Percentiles rank a stretch among this genome's conserved stretches.
Conservation (phyloP, 2,329 filamentous ascomycete species). For the Apiospora hydei region DNA sequence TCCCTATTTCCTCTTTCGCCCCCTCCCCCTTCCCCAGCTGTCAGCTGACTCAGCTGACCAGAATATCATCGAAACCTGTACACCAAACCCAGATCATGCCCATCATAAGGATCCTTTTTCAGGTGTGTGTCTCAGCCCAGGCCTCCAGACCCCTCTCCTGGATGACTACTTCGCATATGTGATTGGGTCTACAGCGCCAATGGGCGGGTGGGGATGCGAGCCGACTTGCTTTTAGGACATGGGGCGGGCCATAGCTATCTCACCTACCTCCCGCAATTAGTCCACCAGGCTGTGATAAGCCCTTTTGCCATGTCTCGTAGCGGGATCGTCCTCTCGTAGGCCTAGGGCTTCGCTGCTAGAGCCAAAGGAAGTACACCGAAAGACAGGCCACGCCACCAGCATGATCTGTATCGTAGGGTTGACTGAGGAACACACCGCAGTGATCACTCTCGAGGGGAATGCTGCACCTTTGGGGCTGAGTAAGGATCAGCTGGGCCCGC, state of each 20-base stretch:
- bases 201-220: background rate
- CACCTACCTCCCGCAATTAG: background rate
- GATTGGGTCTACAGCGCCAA: background rate
- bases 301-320: background rate
- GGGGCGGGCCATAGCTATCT: background rate
- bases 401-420: background rate
- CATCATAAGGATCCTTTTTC: background rate
- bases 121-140: background rate
- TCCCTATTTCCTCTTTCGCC: background rate
- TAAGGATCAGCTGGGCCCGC: background rate
- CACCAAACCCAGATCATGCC: background rate
- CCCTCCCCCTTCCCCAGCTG: background rate
- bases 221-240: constrained; percentile 10
- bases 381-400: background rate
- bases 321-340: background rate
- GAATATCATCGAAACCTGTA: background rate
- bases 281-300: background rate
- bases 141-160: background rate
- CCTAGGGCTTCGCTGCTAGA: background rate
- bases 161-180: background rate
- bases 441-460: background rate
- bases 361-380: background rate
- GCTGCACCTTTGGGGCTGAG: background rate
- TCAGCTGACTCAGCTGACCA: background rate
- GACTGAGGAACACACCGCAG: background rate